Conservation (phyloP, 2,329 filamentous ascomycete genomes). For the Truncatella angustata region DNA sequence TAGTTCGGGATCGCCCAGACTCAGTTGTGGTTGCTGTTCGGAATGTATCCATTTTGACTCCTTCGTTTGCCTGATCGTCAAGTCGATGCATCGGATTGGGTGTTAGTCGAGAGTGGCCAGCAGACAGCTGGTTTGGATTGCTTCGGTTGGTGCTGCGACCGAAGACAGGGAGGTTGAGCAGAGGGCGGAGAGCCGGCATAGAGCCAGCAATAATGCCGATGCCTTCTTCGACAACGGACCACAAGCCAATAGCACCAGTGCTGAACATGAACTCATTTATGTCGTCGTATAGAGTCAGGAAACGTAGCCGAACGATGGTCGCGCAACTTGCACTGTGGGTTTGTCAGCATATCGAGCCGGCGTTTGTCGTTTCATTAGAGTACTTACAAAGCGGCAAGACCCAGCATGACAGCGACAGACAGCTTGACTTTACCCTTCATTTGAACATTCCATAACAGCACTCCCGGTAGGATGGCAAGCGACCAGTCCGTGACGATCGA, state of each 20-base stretch:
- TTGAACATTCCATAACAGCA: slow-evolving; percentile 39
- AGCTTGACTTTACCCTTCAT: slow-evolving; percentile 42
- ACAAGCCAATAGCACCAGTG: slow-evolving; percentile 40
- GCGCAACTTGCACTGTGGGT: slow-evolving; percentile 30
- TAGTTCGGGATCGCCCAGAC: neutral
- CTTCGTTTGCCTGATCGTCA: neutral
- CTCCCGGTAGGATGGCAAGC: slow-evolving; percentile 35
- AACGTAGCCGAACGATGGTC: slow-evolving; percentile 40
- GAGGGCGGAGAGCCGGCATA: slow-evolving; percentile 42
- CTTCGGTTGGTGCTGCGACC: slow-evolving; percentile 7
- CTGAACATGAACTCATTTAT: slow-evolving; percentile 37
- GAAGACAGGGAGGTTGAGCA: slow-evolving; percentile 32
- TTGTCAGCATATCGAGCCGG: neutral
- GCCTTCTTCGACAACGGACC: slow-evolving; percentile 47
- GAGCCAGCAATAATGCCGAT: slow-evolving; percentile 49
- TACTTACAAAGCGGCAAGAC: slow-evolving; percentile 39
- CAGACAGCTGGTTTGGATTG: neutral
- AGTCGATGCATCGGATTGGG: neutral
- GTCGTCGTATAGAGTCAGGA: slow-evolving; percentile 37
- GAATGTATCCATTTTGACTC: neutral
- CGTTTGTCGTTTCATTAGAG: neutral
- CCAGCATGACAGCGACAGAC: slow-evolving; percentile 42
- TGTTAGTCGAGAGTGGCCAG: neutral
- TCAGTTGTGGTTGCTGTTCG: neutral
- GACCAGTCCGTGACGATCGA: slow-evolving; percentile 34